Conservation (phyloP, 176 grass and related monocot genomes). For the Elaeis guineensis region DNA sequence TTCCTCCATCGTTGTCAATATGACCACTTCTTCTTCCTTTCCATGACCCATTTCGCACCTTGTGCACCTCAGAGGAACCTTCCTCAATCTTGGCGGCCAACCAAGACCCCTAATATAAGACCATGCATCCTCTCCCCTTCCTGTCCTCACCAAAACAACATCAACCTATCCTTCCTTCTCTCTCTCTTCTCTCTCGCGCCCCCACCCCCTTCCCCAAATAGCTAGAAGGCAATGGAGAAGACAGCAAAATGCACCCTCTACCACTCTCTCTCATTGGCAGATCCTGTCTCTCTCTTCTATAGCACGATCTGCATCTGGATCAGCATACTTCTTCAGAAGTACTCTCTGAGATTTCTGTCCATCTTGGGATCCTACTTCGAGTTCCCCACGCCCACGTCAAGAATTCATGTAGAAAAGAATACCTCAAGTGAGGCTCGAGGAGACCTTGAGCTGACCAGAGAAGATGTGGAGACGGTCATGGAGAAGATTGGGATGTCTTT, state of each 20-base stretch:
- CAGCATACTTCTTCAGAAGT: neutral
- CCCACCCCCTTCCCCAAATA: neutral
- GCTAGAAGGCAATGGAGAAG: neutral
- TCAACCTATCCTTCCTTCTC: too few species aligned
- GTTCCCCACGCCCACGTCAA: too few species aligned
- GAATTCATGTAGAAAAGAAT: neutral
- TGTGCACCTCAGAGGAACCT: too few species aligned
- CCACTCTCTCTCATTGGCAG: constrained; percentile 1
- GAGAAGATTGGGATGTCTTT: constrained; percentile 24
- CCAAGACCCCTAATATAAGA: too few species aligned
- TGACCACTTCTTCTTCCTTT: too few species aligned
- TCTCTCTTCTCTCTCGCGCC: neutral
- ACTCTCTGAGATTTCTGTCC: too few species aligned
- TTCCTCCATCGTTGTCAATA: too few species aligned
- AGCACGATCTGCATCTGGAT: neutral
- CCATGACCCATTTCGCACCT: too few species aligned
- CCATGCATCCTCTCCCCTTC: too few species aligned
- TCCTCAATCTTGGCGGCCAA: too few species aligned
- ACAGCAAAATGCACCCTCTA: neutral
- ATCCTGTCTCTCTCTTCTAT: neutral
- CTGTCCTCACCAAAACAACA: too few species aligned
- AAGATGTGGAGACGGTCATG: constrained; percentile 27
- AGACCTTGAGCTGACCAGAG: constrained; percentile 13
- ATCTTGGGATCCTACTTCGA: too few species aligned
- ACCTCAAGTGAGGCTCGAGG: neutral